Evolutionary conservation across 306 rosid genomes (phyloP), one percentile per base, ranked within the genome.

Genomic region (Vigna nakashimae): DNA sequence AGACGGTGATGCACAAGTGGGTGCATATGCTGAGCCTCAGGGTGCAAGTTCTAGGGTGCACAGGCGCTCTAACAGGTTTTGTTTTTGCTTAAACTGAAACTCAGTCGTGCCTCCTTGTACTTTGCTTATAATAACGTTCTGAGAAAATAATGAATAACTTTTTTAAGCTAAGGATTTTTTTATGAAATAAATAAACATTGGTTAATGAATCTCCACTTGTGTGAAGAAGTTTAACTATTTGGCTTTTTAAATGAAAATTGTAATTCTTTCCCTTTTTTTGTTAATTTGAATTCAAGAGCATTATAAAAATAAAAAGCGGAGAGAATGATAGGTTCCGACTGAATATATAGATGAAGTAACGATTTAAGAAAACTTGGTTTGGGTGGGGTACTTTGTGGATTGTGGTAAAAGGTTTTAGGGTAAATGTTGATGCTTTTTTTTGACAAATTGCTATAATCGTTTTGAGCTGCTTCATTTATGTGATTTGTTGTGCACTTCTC

Each of bases 61-160:
- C 46, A 38, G 16, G 28, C 69, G 69, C 48, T 38, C 69, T 38
- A 64, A 64, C 49, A 64, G 69, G 69, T 64, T 17, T 32, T 62
- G 38, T 6, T 59, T 59, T 28, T 58, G 16, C 15, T 24, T 58
- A 11, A 26, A 28, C 40, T 60, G 2, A 7, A 24, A 26, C 55
- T 78, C 73, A 22, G 17, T 38, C 64, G 1, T 55, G 60, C 14
- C 15, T 52, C 20, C 4, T 60, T 17, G 1, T 45, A 11, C 16
- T 45, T 9, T 43, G 57, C 13, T 65, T 80, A 14, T 38, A 48
- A 24, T 45, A 16, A 9, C 62, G 4, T 34, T 34, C 1, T 20
- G 63, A 75, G 10, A 46, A 4, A 22, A 18, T 18, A 63, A 14
- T 24, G 3, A 58, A 45, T 45, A 45, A 24, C n/a, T 59, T 60